These are phyloP conservation scores for Trametes meyenii DNA, from an alignment of 768 basidiomycete species.

Conservation along the genomic window DNA sequence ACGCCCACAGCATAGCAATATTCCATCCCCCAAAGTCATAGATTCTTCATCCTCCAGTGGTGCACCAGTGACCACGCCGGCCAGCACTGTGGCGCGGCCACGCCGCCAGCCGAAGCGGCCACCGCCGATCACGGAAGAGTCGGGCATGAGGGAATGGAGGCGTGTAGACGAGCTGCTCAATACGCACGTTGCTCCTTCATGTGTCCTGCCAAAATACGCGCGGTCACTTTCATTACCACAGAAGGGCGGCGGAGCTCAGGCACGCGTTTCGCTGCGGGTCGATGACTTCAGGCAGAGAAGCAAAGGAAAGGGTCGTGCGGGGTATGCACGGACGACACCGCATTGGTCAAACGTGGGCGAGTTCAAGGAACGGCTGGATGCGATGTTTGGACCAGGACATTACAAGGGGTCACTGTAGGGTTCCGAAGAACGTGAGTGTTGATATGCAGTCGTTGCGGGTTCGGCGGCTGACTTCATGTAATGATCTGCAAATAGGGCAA, in stretches of 20 bases:
- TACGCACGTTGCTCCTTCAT: constrained; percentile 19
- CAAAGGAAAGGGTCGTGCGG: constrained; percentile 18
- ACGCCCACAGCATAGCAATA: not conserved
- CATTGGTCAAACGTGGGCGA: constrained; percentile 24
- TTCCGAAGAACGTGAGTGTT: constrained; percentile 19
- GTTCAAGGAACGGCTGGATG: constrained; percentile 26
- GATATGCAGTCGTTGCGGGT: not conserved
- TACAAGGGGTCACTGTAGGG: constrained; percentile 12
- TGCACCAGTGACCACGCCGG: too few species aligned
- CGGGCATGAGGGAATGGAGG: constrained; percentile 10
- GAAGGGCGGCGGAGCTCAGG: not conserved
- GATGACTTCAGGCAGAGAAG: not conserved
- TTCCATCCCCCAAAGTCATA: not conserved
- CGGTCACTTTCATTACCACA: not conserved
- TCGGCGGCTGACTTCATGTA: not conserved
- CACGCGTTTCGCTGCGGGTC: not conserved
- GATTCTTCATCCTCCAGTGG: not conserved
- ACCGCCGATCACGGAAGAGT: constrained; percentile 8
- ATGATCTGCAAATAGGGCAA: not conserved
- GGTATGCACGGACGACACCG: constrained; percentile 8
- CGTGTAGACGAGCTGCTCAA: constrained; percentile 17
- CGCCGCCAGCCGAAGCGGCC: not conserved
- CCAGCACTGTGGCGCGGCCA: not conserved
- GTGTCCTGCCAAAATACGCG: constrained; percentile 8
- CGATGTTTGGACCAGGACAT: constrained; percentile 20